phyloP scores from a whole-genome alignment of 805 yeast genomes.

The Nakazawaea sp. region DNA sequence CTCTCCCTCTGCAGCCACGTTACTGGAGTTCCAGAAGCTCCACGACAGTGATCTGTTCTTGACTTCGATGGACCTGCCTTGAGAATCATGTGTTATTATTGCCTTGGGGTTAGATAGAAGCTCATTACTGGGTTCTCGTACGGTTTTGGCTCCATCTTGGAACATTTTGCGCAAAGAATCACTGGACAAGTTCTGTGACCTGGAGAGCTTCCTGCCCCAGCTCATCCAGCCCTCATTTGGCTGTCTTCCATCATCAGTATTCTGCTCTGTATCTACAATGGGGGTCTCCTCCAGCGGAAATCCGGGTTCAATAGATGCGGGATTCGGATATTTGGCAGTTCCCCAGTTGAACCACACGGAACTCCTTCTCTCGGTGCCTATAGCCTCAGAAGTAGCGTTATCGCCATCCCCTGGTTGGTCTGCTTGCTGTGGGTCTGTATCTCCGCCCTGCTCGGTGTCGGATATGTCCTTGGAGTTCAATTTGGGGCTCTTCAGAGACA shows the following conservation, averaged over 20 bases:
- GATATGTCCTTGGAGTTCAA: background rate
- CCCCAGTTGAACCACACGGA: too few relatives aligned
- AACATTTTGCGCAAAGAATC: constrained; percentile 11
- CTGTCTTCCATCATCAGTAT: background rate
- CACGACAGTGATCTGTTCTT: constrained; percentile 9
- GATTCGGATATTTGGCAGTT: too few relatives aligned
- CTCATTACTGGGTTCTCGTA: constrained; percentile 4
- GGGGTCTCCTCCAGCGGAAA: too few relatives aligned
- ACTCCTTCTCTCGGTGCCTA: too few relatives aligned
- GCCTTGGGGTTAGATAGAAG: constrained; percentile 6
- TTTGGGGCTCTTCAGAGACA: constrained; percentile 2
- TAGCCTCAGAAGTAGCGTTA: too few relatives aligned
- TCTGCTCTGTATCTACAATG: background rate
- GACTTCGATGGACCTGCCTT: constrained; percentile 3
- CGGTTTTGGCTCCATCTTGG: constrained; percentile 1
- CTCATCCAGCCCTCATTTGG: constrained; percentile 9
- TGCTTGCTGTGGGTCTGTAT: constrained; percentile 1
- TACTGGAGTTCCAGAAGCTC: constrained; percentile 7
- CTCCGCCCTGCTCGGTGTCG: background rate
- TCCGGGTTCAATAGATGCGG: too few relatives aligned
- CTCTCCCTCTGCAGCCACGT: background rate
- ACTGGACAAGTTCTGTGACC: constrained; percentile 6
- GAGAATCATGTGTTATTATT: constrained; percentile 1
- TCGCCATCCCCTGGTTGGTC: background rate
- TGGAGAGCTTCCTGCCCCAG: constrained; percentile 10